Conservation (phyloP, 2,329 filamentous ascomycete genomes). For the Canariomyces notabilis region DNA sequence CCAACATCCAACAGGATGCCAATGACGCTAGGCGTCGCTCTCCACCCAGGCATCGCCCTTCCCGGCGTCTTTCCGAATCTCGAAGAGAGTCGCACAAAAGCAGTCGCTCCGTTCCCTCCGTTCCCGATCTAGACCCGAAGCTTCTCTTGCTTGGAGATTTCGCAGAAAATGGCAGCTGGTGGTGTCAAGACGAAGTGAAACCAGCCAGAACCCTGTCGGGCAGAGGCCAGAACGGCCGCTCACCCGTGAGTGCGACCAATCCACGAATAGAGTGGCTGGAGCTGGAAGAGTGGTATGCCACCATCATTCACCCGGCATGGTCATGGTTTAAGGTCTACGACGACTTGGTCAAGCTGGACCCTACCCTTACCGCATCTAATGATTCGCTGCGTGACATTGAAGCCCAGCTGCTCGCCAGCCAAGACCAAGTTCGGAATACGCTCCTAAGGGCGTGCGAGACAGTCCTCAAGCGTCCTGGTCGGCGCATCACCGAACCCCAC, state of each 20-base stretch:
- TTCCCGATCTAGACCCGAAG: slow-evolving; percentile 68
- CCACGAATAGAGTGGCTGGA: slow-evolving; percentile 72
- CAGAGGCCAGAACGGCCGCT: slow-evolving; percentile 30
- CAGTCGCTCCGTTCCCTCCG: slow-evolving; percentile 40
- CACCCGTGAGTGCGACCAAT: slow-evolving; percentile 52
- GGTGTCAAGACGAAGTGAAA: slow-evolving; percentile 47
- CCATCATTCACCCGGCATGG: slow-evolving; percentile 61
- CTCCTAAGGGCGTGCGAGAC: slow-evolving; percentile 75
- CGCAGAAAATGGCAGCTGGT: slow-evolving; percentile 78
- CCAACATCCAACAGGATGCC: slow-evolving; percentile 21
- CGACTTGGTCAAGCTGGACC: slow-evolving; percentile 40
- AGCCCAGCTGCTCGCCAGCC: slow-evolving; percentile 47
- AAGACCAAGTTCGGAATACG: slow-evolving; percentile 62
- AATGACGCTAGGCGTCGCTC: slow-evolving; percentile 15
- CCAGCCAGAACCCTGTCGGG: slow-evolving; percentile 32
- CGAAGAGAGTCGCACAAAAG: slow-evolving; percentile 32
- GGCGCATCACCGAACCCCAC: slow-evolving; percentile 60
- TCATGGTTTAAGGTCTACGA: slow-evolving; percentile 60
- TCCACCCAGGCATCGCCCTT: slow-evolving; percentile 19
- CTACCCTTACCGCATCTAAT: slow-evolving; percentile 30
- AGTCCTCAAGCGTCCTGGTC: slow-evolving; percentile 72
- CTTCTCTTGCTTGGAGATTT: slow-evolving; percentile 68
- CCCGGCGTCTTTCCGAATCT: too few species aligned
- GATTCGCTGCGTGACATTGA: slow-evolving; percentile 43
- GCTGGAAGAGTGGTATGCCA: slow-evolving; percentile 68